Base-by-base conservation (phyloP, 805 yeast species). In the Yarrowia porcina region DNA sequence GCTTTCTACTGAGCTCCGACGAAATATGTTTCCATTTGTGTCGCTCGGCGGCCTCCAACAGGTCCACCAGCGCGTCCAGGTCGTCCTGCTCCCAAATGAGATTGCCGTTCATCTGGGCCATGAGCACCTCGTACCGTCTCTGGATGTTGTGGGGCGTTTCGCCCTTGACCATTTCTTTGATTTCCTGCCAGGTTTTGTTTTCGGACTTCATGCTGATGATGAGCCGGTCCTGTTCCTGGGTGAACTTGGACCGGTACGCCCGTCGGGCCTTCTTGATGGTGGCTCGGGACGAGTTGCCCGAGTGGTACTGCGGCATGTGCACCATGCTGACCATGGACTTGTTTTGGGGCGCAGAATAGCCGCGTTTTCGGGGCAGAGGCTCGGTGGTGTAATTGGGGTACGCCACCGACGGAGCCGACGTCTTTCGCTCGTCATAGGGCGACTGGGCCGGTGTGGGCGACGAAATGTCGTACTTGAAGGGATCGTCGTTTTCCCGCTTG, bases 101-200 rank as follows among this genome's bases (percentile, higher is more conserved):
- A 10, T 64, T 41, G 4, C 63, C 67, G 30, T 59, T 50, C 27
- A 41, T 33, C 52, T 41, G 62, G 32, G 66, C 66, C 45, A 65
- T 68, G 20, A 87, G 77, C 7, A 86, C 91, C 71, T 87, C 90
- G 68, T 87, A 87, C 63, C 91, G 74, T 68, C 86, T 86, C 64
- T 90, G 76, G 1, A 90, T 90, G 0, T 90, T 87, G 38, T 86
- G 74, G 66, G 81, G 85, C 38, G 83, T 80, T 6, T 86, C 88
- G 18, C 85, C 85, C 4, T 81, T 80, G 3, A 87, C 79, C 5
- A 76, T 73, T 59, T 82, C 82, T 0, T 91, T 90, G 42, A 88
- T 87, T 65, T 86, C 89, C 5, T 81, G 83, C 92, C 92, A 88
- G 1, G 84, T 74, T 65, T 82, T 82, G 33, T 91, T 90, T 62